A percentile compares a stretch with the other conserved stretches of the same genome.
phyloP scores from a whole-genome alignment of 345 rosid species.

The Nasturtium officinale region DNA sequence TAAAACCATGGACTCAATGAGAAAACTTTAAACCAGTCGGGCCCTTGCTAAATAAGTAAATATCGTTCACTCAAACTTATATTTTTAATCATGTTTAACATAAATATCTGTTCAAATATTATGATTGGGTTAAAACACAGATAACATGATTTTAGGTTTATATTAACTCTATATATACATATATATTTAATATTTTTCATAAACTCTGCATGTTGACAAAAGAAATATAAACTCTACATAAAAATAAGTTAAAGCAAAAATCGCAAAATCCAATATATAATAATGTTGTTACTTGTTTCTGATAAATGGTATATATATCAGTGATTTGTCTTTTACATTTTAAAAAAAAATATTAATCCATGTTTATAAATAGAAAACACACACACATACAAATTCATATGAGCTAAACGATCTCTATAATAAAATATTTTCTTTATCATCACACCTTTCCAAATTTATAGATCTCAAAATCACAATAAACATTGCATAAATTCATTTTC shows the following conservation, averaged over 20 bases:
- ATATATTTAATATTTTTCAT: too few relatives aligned
- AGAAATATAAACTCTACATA: not conserved
- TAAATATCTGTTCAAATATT: too few relatives aligned
- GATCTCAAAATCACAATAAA: constrained; percentile 1
- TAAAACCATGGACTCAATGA: constrained; percentile 33
- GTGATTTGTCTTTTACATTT: not conserved
- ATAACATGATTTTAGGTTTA: not conserved
- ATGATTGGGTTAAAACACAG: not conserved
- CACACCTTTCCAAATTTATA: not conserved
- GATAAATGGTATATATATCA: not conserved
- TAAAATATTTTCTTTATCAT: not conserved
- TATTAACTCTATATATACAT: not conserved
- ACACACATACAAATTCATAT: not conserved
- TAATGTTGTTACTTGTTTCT: not conserved
- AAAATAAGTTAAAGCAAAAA: not conserved
- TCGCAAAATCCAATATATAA: not conserved
- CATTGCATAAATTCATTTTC: not conserved
- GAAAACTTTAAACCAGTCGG: too few relatives aligned
- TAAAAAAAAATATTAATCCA: not conserved
- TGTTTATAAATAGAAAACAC: not conserved
- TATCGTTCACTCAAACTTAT: too few relatives aligned
- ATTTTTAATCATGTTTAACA: too few relatives aligned
- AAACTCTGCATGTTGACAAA: not conserved
- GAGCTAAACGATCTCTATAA: not conserved
- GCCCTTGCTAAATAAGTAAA: too few relatives aligned